These are phyloP conservation scores for Blastocystis sp. DNA, from an alignment of 352 stramenopile species.

Conservation along the genomic window DNA sequence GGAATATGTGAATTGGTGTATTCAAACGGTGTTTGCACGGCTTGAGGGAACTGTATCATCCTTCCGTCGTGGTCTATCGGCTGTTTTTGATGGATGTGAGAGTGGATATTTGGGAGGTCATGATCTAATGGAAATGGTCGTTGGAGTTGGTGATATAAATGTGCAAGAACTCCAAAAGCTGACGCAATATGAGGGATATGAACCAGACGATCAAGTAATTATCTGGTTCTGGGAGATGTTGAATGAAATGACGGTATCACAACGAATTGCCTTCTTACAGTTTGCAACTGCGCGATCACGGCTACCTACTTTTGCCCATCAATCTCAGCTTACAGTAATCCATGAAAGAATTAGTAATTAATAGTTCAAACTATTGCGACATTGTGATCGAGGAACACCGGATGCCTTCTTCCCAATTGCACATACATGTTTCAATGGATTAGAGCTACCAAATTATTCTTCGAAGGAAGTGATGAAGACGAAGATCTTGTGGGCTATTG, in stretches of 20 bases:
- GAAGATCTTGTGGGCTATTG: slow-evolving; percentile 73
- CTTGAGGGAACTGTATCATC: not conserved
- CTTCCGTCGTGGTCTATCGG: not conserved
- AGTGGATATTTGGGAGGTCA: not conserved
- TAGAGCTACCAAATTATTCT: slow-evolving; percentile 90
- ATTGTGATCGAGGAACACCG: slow-evolving; percentile 69
- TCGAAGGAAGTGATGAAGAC: slow-evolving; percentile 71
- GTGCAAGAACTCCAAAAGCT: not conserved
- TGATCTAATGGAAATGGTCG: slow-evolving; percentile 28
- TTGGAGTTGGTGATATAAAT: slow-evolving; percentile 34
- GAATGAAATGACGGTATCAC: not conserved
- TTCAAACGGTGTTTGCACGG: not conserved
- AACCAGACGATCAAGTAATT: not conserved
- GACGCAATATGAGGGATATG: slow-evolving; percentile 52
- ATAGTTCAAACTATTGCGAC: slow-evolving; percentile 72
- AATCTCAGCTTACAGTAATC: slow-evolving; percentile 12
- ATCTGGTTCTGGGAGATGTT: slow-evolving; percentile 46
- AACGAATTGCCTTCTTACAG: slow-evolving; percentile 47
- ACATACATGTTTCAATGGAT: slow-evolving; percentile 97
- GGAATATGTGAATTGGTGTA: not conserved
- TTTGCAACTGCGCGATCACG: slow-evolving; percentile 53
- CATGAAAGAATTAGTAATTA: not conserved
- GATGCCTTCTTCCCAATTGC: slow-evolving; percentile 88
- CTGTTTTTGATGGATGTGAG: slow-evolving; percentile 6
- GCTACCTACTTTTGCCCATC: slow-evolving; percentile 8